Evolutionary conservation across 768 basidiomycete genomes (phyloP).

Genomic region (Termitomyces sp.): DNA sequence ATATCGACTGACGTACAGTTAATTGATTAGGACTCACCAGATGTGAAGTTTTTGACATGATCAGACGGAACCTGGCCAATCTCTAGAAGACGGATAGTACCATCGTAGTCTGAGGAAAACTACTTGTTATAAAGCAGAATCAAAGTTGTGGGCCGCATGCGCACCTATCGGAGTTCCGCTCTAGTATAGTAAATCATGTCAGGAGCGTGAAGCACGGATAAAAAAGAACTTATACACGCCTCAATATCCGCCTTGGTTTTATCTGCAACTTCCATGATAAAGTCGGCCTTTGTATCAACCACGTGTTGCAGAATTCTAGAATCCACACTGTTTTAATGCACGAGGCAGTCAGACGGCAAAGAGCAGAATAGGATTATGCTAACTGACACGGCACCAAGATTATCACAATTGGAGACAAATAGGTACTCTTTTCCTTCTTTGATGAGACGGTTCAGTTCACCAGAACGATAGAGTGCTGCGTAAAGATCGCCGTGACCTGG

Average conservation of each 20-base stretch:
- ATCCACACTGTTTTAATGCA: conserved; percentile 52
- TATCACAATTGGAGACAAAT: conserved; percentile 87
- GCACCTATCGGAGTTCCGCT: conserved; percentile 67
- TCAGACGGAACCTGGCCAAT: conserved; percentile 80
- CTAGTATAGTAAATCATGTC: conserved; percentile 23
- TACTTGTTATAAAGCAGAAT: background rate
- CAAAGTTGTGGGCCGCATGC: background rate
- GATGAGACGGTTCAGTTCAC: conserved; percentile 73
- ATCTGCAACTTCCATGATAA: conserved; percentile 94
- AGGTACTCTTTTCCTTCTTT: conserved; percentile 86
- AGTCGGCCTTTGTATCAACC: conserved; percentile 75
- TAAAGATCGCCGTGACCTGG: conserved; percentile 88
- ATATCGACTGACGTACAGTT: background rate
- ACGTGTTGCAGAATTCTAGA: conserved; percentile 76
- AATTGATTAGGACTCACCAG: conserved; percentile 29
- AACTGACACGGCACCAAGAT: conserved; percentile 71
- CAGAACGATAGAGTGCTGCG: conserved; percentile 71
- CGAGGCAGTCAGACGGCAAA: conserved; percentile 1
- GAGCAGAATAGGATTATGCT: conserved; percentile 15
- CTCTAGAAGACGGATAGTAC: conserved; percentile 70
- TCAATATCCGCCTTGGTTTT: conserved; percentile 87
- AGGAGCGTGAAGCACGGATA: conserved; percentile 19
- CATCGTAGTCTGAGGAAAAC: conserved; percentile 56
- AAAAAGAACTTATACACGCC: conserved; percentile 5
- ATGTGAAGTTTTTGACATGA: conserved; percentile 82